Percentiles rank a stretch among this genome's conserved stretches.
Conservation (phyloP, 2,329 filamentous ascomycete species). For the Aphanocladium album region DNA sequence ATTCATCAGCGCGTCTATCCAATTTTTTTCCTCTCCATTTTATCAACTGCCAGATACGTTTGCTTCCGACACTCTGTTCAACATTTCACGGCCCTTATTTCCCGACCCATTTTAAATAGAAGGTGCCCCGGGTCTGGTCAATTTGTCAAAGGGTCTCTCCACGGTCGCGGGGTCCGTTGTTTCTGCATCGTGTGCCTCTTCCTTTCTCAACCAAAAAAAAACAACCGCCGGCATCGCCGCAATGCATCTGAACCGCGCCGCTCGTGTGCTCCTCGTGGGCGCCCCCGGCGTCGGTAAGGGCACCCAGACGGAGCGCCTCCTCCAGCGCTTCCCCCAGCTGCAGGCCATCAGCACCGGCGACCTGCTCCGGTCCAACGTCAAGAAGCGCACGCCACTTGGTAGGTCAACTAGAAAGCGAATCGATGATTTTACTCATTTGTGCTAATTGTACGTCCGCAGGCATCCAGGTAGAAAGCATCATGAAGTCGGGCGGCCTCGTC, state of each 20-base stretch:
- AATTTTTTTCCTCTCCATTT: not conserved
- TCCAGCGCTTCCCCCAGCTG: slow-evolving; percentile 81
- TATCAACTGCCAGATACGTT: too few relatives aligned
- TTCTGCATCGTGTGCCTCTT: not conserved
- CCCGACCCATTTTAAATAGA: slow-evolving; percentile 9
- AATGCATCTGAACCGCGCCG: slow-evolving; percentile 71
- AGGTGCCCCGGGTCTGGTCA: not conserved
- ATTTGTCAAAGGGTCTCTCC: not conserved
- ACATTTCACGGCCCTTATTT: not conserved
- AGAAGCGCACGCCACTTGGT: slow-evolving; percentile 82
- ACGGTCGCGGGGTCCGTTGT: slow-evolving; percentile 2
- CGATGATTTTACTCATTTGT: too few relatives aligned
- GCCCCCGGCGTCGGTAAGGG: slow-evolving; percentile 97
- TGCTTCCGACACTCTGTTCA: not conserved
- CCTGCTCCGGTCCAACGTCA: slow-evolving; percentile 86
- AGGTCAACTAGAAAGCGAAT: too few relatives aligned
- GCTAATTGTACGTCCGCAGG: slow-evolving; percentile 45
- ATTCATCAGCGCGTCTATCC: not conserved
- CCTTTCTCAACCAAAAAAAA: not conserved
- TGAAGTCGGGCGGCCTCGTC: slow-evolving; percentile 85
- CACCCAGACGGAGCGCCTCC: slow-evolving; percentile 85
- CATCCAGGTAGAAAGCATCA: slow-evolving; percentile 82
- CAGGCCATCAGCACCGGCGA: slow-evolving; percentile 92
- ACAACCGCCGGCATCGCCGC: not conserved
- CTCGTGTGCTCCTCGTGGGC: slow-evolving; percentile 89